phyloP scores from a whole-genome alignment of 257 asterid species.

The Knoxia roxburghii region DNA sequence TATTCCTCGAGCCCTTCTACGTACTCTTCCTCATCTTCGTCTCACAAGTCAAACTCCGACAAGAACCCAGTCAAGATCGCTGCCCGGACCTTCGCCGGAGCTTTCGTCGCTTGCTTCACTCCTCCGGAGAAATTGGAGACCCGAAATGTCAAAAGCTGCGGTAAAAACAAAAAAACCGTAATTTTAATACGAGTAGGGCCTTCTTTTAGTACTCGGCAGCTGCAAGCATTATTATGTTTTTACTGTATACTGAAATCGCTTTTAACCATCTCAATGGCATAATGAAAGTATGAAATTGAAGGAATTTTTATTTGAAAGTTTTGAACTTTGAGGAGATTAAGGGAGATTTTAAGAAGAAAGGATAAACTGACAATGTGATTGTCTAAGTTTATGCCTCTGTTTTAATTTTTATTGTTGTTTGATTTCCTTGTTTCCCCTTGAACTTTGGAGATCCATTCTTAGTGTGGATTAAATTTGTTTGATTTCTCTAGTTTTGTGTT shows the following conservation, averaged over 20 bases:
- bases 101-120: conserved; percentile 56
- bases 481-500: background rate
- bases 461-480: background rate
- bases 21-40: conserved; percentile 32
- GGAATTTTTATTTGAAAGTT: background rate
- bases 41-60: conserved; percentile 37
- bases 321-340: background rate
- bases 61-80: conserved; percentile 31
- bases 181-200: background rate
- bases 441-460: background rate
- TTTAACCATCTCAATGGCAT: no score
- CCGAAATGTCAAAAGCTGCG: conserved; percentile 23
- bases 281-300: no score
- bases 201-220: background rate
- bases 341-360: background rate
- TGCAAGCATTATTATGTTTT: background rate
- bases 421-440: no score
- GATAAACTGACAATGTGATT: background rate
- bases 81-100: conserved; percentile 49
- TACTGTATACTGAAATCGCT: no score
- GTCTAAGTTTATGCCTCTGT: background rate
- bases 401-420: background rate
- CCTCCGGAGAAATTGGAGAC: conserved; percentile 43
- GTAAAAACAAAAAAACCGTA: background rate
- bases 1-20: conserved; percentile 34